phyloP scores from a whole-genome alignment of 2,329 filamentous ascomycete genomes.

The Colletotrichum sp. region DNA sequence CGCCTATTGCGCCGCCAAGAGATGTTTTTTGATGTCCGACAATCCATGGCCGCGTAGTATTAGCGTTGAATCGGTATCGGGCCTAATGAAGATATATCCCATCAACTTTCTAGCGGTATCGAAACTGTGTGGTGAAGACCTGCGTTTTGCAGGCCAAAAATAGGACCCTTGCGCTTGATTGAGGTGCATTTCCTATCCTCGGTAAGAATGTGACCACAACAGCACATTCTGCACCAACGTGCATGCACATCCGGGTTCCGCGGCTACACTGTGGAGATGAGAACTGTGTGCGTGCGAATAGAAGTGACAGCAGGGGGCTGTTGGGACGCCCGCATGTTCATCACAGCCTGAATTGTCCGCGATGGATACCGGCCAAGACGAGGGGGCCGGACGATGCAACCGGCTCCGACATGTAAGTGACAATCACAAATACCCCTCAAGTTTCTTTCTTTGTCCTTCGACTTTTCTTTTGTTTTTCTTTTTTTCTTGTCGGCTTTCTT shows the following conservation, averaged over 20 bases:
- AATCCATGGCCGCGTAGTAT: no score
- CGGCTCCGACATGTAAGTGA: not conserved
- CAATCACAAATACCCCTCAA: no score
- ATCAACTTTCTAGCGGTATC: no score
- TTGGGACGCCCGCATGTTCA: not conserved
- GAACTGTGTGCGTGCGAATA: not conserved
- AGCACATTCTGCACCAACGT: not conserved
- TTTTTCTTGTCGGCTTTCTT: no score
- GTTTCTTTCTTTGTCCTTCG: no score
- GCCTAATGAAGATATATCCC: no score
- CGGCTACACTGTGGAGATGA: not conserved
- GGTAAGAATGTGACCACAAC: accelerated
- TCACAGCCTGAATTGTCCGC: not conserved
- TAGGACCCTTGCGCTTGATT: not conserved
- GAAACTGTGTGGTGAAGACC: no score
- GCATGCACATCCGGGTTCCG: not conserved
- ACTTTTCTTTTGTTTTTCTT: no score
- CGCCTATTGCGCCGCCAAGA: no score
- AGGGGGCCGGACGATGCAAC: not conserved
- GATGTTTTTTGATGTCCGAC: no score
- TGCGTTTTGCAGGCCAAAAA: not conserved
- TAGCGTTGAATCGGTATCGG: no score
- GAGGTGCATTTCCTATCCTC: accelerated
- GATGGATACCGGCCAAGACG: not conserved
- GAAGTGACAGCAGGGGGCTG: no score